These are phyloP conservation scores for Thyridium curvatum DNA, from an alignment of 2,329 filamentous ascomycete genomes.

Conservation along the genomic window DNA sequence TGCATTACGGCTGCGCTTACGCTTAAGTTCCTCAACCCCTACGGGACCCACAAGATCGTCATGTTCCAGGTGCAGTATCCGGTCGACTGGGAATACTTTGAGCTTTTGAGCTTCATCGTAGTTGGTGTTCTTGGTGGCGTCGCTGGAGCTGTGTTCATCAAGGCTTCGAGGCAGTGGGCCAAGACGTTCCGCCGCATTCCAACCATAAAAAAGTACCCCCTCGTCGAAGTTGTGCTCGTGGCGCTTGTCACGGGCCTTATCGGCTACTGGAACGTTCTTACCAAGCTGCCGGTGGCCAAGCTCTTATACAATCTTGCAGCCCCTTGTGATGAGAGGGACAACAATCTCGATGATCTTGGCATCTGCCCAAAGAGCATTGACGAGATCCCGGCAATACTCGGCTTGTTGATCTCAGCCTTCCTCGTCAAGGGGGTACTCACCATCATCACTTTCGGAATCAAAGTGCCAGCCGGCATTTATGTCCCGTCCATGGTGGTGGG, in stretches of 20 bases:
- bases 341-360: constrained; percentile 57
- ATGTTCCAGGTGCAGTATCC: constrained; percentile 91
- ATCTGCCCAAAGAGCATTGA: constrained; percentile 68
- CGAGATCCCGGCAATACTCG: constrained; percentile 72
- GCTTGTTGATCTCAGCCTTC: constrained; percentile 69
- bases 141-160: constrained; percentile 89
- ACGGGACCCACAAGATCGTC: constrained; percentile 94
- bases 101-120: constrained; percentile 78
- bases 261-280: constrained; percentile 91
- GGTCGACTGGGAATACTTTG: constrained; percentile 90
- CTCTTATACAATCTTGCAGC: constrained; percentile 85
- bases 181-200: constrained; percentile 76
- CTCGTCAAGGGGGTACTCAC: constrained; percentile 87
- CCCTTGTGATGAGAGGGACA: constrained; percentile 69
- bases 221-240: constrained; percentile 84
- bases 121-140: constrained; percentile 81
- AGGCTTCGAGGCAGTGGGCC: constrained; percentile 87
- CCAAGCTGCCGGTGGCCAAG: constrained; percentile 83
- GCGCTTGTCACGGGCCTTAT: constrained; percentile 76
- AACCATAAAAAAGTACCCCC: constrained; percentile 73
- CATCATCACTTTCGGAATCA: constrained; percentile 90
- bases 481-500: constrained; percentile 98
- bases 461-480: constrained; percentile 94
- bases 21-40: constrained; percentile 91
- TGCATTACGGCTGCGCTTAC: constrained; percentile 90